These are phyloP conservation scores for Eucalyptus polybractea DNA, from an alignment of 345 rosid genomes.

Conservation along the genomic window DNA sequence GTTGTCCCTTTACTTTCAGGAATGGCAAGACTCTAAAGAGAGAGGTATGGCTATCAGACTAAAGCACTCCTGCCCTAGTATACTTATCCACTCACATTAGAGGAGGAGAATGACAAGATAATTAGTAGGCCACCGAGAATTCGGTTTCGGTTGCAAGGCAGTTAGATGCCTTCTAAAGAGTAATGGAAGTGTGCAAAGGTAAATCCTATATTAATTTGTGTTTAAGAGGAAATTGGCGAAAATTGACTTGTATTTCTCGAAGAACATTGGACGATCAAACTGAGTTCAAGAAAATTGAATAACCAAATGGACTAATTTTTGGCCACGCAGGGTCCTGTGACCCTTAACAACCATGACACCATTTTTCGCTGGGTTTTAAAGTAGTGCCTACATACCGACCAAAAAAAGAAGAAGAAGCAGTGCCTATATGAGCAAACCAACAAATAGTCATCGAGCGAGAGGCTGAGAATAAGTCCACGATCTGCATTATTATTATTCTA, in stretches of 20 bases:
- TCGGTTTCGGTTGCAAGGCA: not conserved
- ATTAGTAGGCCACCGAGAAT: not conserved
- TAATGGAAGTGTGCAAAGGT: not conserved
- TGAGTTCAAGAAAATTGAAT: not conserved
- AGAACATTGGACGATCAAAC: not conserved
- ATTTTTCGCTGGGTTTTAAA: not conserved
- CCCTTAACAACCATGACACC: not conserved
- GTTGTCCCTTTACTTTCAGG: not conserved
- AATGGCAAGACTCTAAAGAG: not conserved
- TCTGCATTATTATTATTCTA: not conserved
- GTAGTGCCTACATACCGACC: not conserved
- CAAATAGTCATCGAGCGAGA: not conserved
- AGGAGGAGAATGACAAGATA: not conserved
- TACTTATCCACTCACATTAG: not conserved
- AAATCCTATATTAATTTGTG: not conserved
- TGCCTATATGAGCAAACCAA: not conserved
- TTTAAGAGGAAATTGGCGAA: not conserved
- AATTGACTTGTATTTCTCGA: not conserved
- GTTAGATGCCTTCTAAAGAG: not conserved
- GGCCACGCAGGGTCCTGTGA: not conserved
- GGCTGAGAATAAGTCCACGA: not conserved
- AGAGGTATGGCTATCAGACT: not conserved
- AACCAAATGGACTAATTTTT: not conserved
- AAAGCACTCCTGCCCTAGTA: not conserved
- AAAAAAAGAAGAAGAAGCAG: not conserved